Base-by-base conservation (phyloP, 2,329 filamentous ascomycete genomes). In the Alternaria brassicicola region DNA sequence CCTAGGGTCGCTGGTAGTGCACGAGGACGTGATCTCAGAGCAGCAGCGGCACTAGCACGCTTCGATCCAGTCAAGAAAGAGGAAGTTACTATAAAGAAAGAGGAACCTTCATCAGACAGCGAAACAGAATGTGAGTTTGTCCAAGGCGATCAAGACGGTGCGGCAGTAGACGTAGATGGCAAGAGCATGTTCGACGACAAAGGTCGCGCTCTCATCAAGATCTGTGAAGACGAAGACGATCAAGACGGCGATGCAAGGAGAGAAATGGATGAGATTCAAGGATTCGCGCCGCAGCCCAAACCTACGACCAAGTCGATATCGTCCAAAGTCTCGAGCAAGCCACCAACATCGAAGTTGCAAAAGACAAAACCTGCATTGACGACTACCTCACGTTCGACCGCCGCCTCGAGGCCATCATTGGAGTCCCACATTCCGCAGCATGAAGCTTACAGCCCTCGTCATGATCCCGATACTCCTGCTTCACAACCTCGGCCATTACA, bases 1-100 rank as follows among this genome's bases (percentile, higher is more conserved):
- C 91, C 91, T 0, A 84, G 89, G 45, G 90, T 94, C 10, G 91
- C 91, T 3, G 84, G 84, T 9, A 93, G 91, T 71, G 88, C 87
- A 46, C 81, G 91, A 57, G 91, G 91, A 0, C 82, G 91, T 59
- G 91, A 94, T 49, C 79, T 95, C 10, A 81, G 91, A 55, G 91
- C 90, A 2, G 90, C 90, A 6, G 91, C 91, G 2, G 91, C 91
- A 1, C 74, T 94, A 65, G 90, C 89, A 13, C 82, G 91, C 12
- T 92, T 94, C 57, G 89, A 86, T 12, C 76, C 76, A 3, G 69
- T 71, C 8, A 80, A 81, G 76, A 76, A 79, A 55, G 78, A 84
- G 53, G 78, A 84, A 43, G 64, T 57, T 2, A 38, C 35, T 0
- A 59, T 78, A 17, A 76, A 78, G 36, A 76, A 80, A 17, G 78